Conservation (phyloP, 495 filamentous ascomycete genomes). For the Cryomyces minteri region DNA sequence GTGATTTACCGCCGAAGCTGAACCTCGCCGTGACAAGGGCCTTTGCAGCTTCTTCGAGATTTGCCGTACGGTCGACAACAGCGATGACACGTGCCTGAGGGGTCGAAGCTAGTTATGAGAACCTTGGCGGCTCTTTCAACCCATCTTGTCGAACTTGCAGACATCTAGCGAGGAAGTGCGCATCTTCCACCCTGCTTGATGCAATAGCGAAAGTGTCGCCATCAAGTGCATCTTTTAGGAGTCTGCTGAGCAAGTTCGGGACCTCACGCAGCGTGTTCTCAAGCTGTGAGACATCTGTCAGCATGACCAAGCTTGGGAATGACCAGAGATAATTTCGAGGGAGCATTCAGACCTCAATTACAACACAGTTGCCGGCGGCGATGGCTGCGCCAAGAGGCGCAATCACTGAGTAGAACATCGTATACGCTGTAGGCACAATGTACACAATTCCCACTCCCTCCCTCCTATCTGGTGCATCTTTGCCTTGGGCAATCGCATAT, state of each 20-base stretch:
- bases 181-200: not conserved
- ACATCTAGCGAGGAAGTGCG: not conserved
- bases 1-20: constrained; percentile 27
- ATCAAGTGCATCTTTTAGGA: constrained; percentile 24
- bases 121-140: not conserved
- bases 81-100: constrained; percentile 22
- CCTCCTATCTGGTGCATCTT: constrained; percentile 15
- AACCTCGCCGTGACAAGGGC: constrained; percentile 29
- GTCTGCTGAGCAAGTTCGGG: constrained; percentile 19
- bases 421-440: constrained; percentile 28
- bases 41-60: constrained; percentile 26
- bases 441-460: constrained; percentile 29
- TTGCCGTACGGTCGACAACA: constrained; percentile 32
- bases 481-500: constrained; percentile 28
- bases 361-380: constrained; percentile 32
- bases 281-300: constrained; percentile 12
- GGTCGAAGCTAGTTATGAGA: constrained; percentile 16
- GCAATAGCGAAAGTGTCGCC: constrained; percentile 25
- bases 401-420: constrained; percentile 29
- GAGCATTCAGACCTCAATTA: constrained; percentile 24
- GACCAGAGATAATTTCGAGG: not conserved
- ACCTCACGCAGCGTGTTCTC: constrained; percentile 18
- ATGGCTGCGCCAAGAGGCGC: constrained; percentile 28
- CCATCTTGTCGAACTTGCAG: constrained; percentile 8
- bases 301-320: not conserved